Conservation (phyloP, 1,139 yeast genomes). For the Candida freyschussii region DNA sequence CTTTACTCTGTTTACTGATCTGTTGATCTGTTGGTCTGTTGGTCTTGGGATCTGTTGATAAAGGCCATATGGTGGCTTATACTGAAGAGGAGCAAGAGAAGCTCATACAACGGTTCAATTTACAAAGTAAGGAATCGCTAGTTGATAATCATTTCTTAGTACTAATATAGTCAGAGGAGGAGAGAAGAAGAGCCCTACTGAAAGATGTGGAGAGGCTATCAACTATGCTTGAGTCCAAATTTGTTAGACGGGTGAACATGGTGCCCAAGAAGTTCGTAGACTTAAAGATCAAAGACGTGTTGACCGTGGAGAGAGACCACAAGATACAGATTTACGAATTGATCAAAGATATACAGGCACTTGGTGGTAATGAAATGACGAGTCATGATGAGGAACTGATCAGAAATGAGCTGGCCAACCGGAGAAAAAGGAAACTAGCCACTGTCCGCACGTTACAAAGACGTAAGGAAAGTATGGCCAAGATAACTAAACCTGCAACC, state of each 20-base stretch:
- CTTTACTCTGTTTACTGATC: too few relatives aligned
- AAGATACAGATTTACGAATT: constrained; percentile 22
- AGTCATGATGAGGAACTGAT: constrained; percentile 8
- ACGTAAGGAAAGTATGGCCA: constrained; percentile 21
- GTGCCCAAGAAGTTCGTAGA: constrained; percentile 24
- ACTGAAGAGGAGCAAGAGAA: constrained; percentile 14
- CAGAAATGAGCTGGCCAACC: constrained; percentile 12
- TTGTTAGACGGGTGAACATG: constrained; percentile 14
- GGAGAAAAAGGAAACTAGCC: constrained; percentile 13
- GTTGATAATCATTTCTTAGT: background rate
- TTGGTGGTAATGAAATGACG: constrained; percentile 5
- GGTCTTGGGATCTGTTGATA: too few relatives aligned
- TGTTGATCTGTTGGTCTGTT: too few relatives aligned
- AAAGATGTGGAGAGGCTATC: constrained; percentile 15
- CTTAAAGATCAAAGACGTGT: constrained; percentile 20
- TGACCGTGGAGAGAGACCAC: constrained; percentile 24
- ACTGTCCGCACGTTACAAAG: constrained; percentile 11
- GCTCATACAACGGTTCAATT: constrained; percentile 19
- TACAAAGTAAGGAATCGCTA: constrained; percentile 18
- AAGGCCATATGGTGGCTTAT: constrained; percentile 14
- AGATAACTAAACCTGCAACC: constrained; percentile 8
- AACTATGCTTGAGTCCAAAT: constrained; percentile 19
- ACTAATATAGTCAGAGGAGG: constrained; percentile 13
- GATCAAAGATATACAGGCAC: constrained; percentile 16
- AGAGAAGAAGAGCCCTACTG: constrained; percentile 14